Evolutionary conservation across 257 asterid genomes (phyloP), one percentile per base, ranked within the genome.

Genomic region (Parsonsia alboflavescens): DNA sequence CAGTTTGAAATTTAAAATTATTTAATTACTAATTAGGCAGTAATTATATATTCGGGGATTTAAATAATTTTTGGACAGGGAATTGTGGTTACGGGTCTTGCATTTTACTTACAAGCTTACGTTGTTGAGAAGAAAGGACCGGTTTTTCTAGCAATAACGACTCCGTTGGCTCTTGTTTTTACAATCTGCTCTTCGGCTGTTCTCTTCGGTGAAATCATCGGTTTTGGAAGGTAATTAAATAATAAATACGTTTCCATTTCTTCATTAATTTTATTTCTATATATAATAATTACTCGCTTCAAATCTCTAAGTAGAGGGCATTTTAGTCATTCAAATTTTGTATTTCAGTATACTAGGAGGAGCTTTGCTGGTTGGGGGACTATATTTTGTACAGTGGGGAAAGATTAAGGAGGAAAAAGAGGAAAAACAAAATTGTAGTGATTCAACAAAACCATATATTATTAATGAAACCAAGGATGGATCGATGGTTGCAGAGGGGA

Each of bases 71-170:
- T 33, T 26, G 24, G 59, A 41, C 86, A 91, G 98, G 98, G 97
- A 76, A 77, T 89, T 45, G 86, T 86, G 72, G 98, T 93, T 75
- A 93, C 97, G 17, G 98, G 96, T 6, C 53, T 93, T 10, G 74
- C 93, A 42, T 89, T 89, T 71, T 91, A 93, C 86, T 73, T 93
- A 26, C 98, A 93, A 89, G 77, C 97, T 49, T 91, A 95, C 96
- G 92, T 93, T 10, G 54, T 93, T 53, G 96, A 93, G 82, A 91
- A 88, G 89, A 93, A 84, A 78, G 98, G 98, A 2, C 97, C 98
- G 5, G 96, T 93, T 10, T 93, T 79, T 70, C 73, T 93, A 54
- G 93, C 96, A 46, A 85, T 84, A 84, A 87, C 96, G 46, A 91
- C 93, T 41, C 98, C 98, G 15, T 79, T 89, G 16, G 77, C 85